Evolutionary conservation across 257 asterid genomes (phyloP).

Genomic region (Solanum sitiens): DNA sequence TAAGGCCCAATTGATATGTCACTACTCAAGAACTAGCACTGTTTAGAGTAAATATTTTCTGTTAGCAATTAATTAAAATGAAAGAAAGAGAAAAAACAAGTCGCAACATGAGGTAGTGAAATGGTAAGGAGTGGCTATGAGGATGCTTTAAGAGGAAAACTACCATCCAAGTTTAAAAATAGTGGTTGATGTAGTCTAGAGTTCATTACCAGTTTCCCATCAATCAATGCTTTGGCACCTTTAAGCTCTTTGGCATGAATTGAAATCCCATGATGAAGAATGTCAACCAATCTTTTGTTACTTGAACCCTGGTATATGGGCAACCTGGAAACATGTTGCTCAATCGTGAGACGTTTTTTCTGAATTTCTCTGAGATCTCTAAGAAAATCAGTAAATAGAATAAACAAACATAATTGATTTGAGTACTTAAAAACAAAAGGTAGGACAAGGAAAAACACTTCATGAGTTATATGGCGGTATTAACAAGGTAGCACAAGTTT

Average conservation of each 20-base stretch:
- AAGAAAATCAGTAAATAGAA: not conserved
- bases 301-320: constrained; percentile 41
- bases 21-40: not conserved
- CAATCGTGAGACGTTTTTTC: not conserved
- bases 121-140: not conserved
- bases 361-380: not conserved
- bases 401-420: not conserved
- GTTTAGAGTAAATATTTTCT: not conserved
- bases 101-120: not conserved
- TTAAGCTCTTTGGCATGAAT: constrained; percentile 65
- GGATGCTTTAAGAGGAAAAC: not conserved
- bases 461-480: not conserved
- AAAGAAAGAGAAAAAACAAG: not conserved
- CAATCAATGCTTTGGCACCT: constrained; percentile 55
- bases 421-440: not conserved
- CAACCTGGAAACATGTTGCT: constrained; percentile 33
- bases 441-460: not conserved
- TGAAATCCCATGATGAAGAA: constrained; percentile 52
- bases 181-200: not conserved
- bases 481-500: not conserved
- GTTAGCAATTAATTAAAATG: not conserved
- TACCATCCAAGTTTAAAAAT: not conserved
- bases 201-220: constrained; percentile 68
- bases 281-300: constrained; percentile 43
- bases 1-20: not conserved